Evolutionary conservation across 192 early-diverging fungal species (phyloP).

Genomic region (Coemansia sp.): DNA sequence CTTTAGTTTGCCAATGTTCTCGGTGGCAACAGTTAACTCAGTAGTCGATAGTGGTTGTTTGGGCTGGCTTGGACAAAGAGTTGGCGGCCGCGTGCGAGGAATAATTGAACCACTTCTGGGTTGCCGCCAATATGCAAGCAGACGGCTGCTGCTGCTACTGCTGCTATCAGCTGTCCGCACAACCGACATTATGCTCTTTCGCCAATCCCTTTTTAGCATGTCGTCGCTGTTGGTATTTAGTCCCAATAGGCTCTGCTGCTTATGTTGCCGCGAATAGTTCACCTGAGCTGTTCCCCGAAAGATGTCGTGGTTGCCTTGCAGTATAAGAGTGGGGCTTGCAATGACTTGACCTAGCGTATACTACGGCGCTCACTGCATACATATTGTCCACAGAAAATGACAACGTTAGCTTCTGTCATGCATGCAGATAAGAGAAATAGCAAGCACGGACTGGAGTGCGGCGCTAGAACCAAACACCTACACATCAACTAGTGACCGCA

Average conservation of each 20-base stretch:
- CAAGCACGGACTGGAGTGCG: too few relatives aligned
- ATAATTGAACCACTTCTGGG: not conserved
- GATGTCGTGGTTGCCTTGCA: constrained; percentile 44
- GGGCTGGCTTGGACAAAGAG: not conserved
- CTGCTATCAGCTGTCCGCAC: not conserved
- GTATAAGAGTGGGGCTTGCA: constrained; percentile 40
- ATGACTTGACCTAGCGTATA: constrained; percentile 46
- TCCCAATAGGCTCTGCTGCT: not conserved
- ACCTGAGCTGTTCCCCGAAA: constrained; percentile 41
- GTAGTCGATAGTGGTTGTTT: constrained; percentile 3
- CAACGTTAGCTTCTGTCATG: too few relatives aligned
- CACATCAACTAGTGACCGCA: too few relatives aligned
- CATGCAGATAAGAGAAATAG: too few relatives aligned
- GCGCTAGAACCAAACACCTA: too few relatives aligned
- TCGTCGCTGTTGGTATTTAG: not conserved
- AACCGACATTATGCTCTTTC: not conserved
- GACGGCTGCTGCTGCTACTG: not conserved
- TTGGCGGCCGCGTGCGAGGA: not conserved
- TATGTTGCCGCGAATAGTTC: constrained; percentile 26
- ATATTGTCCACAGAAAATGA: not conserved
- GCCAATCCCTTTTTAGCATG: not conserved
- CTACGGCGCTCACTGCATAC: constrained; percentile 8
- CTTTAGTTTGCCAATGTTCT: constrained; percentile 24
- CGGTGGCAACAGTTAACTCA: constrained; percentile 31
- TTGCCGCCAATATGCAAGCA: not conserved